These are phyloP conservation scores for Inonotus obliquus DNA, from an alignment of 1,284 basidiomycete genomes.

Conservation along the genomic window DNA sequence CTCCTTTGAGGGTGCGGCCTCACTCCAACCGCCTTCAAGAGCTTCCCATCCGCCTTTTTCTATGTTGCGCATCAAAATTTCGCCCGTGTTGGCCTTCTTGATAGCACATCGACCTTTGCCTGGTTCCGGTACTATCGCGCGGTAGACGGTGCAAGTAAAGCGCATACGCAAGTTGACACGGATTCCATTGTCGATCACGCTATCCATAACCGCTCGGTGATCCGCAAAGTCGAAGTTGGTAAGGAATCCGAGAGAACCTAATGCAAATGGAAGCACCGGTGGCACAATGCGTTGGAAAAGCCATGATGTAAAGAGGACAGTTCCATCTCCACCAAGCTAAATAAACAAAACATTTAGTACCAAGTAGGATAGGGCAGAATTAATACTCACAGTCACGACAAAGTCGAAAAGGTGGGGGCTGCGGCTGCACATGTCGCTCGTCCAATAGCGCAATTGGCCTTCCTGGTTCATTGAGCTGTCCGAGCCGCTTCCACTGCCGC, in stretches of 20 bases:
- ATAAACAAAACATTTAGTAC: slow-evolving; percentile 17
- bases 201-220: slow-evolving; percentile 85
- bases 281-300: slow-evolving; percentile 98
- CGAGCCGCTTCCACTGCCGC: slow-evolving; percentile 34
- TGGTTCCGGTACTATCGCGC: slow-evolving; percentile 73
- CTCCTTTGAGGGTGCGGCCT: slow-evolving; percentile 30
- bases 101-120: slow-evolving; percentile 75
- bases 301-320: slow-evolving; percentile 99
- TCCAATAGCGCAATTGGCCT: slow-evolving; percentile 97
- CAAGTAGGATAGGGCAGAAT: not conserved
- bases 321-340: slow-evolving; percentile 97
- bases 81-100: slow-evolving; percentile 87
- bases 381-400: slow-evolving; percentile 80
- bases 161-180: slow-evolving; percentile 98
- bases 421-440: slow-evolving; percentile 90
- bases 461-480: slow-evolving; percentile 43
- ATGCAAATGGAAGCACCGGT: slow-evolving; percentile 93
- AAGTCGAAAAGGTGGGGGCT: slow-evolving; percentile 97
- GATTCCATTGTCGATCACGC: slow-evolving; percentile 88
- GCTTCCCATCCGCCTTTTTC: slow-evolving; percentile 92
- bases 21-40: slow-evolving; percentile 70
- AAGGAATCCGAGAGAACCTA: slow-evolving; percentile 98
- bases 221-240: slow-evolving; percentile 97
- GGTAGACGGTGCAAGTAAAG: slow-evolving; percentile 98
- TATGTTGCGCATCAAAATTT: slow-evolving; percentile 90